Evolutionary conservation across 768 basidiomycete genomes (phyloP), one percentile per base, ranked within the genome.

Genomic region (Rhizopogon vesiculosus): DNA sequence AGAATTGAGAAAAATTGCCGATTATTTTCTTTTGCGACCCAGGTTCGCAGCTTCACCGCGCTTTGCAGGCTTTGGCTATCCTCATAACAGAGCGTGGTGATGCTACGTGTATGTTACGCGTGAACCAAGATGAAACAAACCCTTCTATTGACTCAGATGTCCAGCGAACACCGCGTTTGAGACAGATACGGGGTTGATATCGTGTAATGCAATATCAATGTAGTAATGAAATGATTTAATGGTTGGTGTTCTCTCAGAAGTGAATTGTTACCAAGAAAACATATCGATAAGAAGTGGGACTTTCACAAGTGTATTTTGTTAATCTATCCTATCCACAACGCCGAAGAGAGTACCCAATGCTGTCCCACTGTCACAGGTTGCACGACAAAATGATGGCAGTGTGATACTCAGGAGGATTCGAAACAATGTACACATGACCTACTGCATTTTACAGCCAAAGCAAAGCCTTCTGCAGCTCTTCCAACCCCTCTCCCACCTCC

Each of bases 141-240:
- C 89, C 79, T 87, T 78, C 60, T 73, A 83, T 87, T 93, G 93
- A 93, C 91, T 89, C 84, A 84, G 83, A 74, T 82, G 74, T 76
- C 73, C 70, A 56, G 66, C 89, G 81, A 74, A 65, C 60, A 74
- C 84, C 73, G 74, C 76, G 74, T 76, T 76, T 87, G 86, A 83
- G 92, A 95, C 92, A 95, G 93, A 93, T 95, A 93, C 91, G 92
- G 80, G 89, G 90, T 76, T 55, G 40, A 70, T 67, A 70, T 65
- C 3, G 45, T 54, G 35, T 29, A 7, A 8, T 42, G 19, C 16
- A 3, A 31, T 45, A 56, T 42, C 29, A 16, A 19, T 46, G 38
- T 38, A 25, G 25, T 25, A 25, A 25, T 25, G n/a, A 41, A 48
- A 15, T 13, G 10, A 45, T 31, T 42, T 41, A n/a, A 1, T 50